A percentile compares a stretch with the other conserved stretches of the same genome.
phyloP scores from a whole-genome alignment of 2,329 filamentous ascomycete species.

The Diaporthe ilicicola region DNA sequence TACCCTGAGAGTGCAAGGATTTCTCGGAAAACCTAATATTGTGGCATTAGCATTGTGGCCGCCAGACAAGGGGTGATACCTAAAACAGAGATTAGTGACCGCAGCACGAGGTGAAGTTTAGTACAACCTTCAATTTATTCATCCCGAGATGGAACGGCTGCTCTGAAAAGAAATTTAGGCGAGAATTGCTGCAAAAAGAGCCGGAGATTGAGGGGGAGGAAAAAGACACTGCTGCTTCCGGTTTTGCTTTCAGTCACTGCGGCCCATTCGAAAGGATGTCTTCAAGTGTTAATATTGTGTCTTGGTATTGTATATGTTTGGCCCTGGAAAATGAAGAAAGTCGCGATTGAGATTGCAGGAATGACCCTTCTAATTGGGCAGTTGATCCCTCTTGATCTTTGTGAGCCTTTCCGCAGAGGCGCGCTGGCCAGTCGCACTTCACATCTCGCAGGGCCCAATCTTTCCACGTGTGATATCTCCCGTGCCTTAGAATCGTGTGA shows the following conservation, averaged over 20 bases:
- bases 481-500: conserved; percentile 44
- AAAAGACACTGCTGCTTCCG: neutral
- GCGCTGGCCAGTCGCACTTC: neutral
- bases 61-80: conserved; percentile 20
- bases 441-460: neutral
- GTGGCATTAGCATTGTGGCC: conserved; percentile 25
- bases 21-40: neutral
- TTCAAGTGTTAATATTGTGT: conserved; percentile 16
- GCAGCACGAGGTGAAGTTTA: neutral
- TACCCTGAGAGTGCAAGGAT: too few species aligned
- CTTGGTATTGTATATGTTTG: conserved; percentile 26
- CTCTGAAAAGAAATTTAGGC: neutral
- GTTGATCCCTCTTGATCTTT: neutral
- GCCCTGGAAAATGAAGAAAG: neutral
- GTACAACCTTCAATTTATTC: neutral
- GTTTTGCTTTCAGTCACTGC: neutral
- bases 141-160: neutral
- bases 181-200: neutral
- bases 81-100: neutral
- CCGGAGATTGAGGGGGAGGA: too few species aligned
- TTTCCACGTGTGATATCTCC: neutral
- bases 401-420: neutral
- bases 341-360: neutral
- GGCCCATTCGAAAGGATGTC: neutral
- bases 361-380: neutral